phyloP scores from a whole-genome alignment of 768 basidiomycete genomes.

The Boletus reticulatus region DNA sequence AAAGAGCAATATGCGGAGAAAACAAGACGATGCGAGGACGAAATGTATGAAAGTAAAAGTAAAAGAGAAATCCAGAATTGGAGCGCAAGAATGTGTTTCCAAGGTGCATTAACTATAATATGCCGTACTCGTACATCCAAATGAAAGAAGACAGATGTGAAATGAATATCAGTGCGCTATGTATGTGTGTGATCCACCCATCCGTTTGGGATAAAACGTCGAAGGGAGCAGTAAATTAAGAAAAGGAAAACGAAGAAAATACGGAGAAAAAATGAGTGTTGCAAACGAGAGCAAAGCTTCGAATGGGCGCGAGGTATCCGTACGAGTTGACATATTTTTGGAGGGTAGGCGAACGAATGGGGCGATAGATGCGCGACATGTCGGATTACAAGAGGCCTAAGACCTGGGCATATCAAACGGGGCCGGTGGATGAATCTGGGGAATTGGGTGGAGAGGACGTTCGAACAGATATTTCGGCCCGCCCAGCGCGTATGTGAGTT shows the following conservation, averaged over 20 bases:
- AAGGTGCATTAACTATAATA: neutral
- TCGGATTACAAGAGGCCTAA: neutral
- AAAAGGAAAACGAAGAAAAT: neutral
- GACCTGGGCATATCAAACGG: neutral
- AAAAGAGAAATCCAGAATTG: too few species aligned
- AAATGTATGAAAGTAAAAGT: too few species aligned
- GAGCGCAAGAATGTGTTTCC: neutral
- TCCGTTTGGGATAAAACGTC: neutral
- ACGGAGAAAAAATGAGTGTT: neutral
- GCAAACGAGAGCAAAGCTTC: neutral
- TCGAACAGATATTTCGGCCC: neutral
- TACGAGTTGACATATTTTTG: neutral
- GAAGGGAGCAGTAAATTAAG: neutral
- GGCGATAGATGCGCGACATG: neutral
- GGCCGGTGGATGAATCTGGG: neutral
- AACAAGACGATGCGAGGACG: too few species aligned
- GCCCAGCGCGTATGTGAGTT: neutral
- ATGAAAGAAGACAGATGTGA: neutral
- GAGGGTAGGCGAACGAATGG: neutral
- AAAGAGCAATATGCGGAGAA: too few species aligned
- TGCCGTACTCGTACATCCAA: constrained; percentile 2
- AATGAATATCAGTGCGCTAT: neutral
- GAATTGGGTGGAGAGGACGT: neutral
- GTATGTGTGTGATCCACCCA: neutral
- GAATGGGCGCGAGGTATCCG: constrained; percentile 3